Base-by-base conservation (phyloP, 2,329 filamentous ascomycete genomes). In the Xylogone sp. region DNA sequence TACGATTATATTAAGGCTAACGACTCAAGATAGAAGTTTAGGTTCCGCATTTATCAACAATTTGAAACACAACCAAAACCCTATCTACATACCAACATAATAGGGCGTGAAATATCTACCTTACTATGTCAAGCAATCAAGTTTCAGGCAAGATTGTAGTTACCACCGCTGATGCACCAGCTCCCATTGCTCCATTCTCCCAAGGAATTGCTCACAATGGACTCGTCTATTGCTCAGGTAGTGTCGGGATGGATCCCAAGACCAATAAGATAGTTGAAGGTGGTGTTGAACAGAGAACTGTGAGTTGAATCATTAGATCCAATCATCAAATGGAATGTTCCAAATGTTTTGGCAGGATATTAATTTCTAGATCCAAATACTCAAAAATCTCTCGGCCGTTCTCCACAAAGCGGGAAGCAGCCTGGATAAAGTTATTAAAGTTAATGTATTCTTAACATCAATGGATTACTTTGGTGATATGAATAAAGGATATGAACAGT, bases 191-290 rank as follows among this genome's bases (percentile, higher is more conserved):
- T 0, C 74, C 81, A 56, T 77, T 80, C 63, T 81, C 75, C 3
- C 77, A 84, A 61, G 81, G 79, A 34, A 70, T 84, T 58, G 71
- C 78, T 55, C 72, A 75, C 65, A 82, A 82, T 62, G 82, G 81
- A 61, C 77, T 83, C 62, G 79, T 87, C n/a, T 87, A 85, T 70
- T 85, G 82, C 71, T 85, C 81, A 2, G 84, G 83, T 39, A 75
- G 75, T 55, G 72, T 87, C 20, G 77, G 77, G 18, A 69, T 80
- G 57, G 75, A 83, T 55, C 75, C 80, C 0, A 65, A 63, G 16
- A 81, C 79, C 0, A 71, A 69, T 8, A 69, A 75, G 48, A 50
- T 84, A 4, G 71, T 80, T 4, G 73, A 79, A 3, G 82, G 81
- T 3, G 75, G 75, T 34, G 69, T 84, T 44, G 73, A 75, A 59